A percentile compares a stretch with the other conserved stretches of the same genome.
phyloP scores from a whole-genome alignment of 2,329 filamentous ascomycete species.

The Purpureocillium takamizusanense region DNA sequence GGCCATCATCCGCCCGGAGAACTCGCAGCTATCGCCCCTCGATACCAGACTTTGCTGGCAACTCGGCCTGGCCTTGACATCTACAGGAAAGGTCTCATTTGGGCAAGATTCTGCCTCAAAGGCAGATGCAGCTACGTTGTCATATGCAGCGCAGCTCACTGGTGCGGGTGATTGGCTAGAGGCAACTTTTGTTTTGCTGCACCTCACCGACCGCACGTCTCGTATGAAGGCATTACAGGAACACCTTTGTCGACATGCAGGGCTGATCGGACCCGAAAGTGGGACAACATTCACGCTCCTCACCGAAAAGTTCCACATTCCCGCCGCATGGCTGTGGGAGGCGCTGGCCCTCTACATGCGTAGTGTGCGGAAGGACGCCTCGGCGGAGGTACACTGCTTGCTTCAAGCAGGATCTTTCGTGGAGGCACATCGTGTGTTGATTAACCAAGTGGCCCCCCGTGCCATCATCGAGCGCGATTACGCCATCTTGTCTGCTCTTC shows the following conservation, averaged over 20 bases:
- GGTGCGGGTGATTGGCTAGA: conserved; percentile 58
- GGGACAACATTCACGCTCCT: conserved; percentile 50
- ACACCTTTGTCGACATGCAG: conserved; percentile 64
- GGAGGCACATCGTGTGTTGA: conserved; percentile 79
- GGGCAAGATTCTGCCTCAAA: conserved; percentile 47
- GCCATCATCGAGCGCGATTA: conserved; percentile 80
- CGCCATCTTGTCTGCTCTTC: conserved; percentile 55
- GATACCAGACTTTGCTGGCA: conserved; percentile 79
- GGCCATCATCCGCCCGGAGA: conserved; percentile 65
- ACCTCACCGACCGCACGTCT: conserved; percentile 54
- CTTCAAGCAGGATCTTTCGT: conserved; percentile 66
- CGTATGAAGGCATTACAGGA: conserved; percentile 63
- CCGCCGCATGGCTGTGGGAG: conserved; percentile 73
- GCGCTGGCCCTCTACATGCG: conserved; percentile 79
- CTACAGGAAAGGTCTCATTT: conserved; percentile 41
- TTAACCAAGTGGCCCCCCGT: conserved; percentile 69
- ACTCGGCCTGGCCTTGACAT: conserved; percentile 58
- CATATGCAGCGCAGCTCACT: conserved; percentile 56
- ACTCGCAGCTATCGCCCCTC: conserved; percentile 64
- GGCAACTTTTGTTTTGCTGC: conserved; percentile 68
- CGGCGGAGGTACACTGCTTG: conserved; percentile 68
- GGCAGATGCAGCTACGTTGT: conserved; percentile 56
- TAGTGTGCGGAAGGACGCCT: conserved; percentile 58
- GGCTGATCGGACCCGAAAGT: conserved; percentile 51
- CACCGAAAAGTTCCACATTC: conserved; percentile 58